Conservation (phyloP, 2,329 filamentous ascomycete genomes). For the Diplodia mutila region DNA sequence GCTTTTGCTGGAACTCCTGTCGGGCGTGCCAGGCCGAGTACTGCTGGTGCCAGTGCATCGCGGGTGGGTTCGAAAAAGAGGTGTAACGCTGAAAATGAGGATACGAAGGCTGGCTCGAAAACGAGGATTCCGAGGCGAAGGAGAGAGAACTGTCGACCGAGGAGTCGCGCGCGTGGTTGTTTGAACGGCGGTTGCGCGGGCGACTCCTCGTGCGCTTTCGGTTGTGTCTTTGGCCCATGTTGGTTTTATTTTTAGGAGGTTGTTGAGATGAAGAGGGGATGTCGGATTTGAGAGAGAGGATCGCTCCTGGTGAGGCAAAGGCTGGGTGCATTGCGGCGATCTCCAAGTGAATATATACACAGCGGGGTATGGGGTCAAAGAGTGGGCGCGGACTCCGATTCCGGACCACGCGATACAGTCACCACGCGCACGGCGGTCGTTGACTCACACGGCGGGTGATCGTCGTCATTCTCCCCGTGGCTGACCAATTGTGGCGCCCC, state of each 20-base stretch:
- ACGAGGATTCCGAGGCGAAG: slow-evolving; percentile 33
- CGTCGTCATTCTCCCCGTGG: slow-evolving; percentile 12
- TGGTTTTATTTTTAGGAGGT: background rate
- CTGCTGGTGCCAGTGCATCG: slow-evolving; percentile 43
- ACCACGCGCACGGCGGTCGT: background rate
- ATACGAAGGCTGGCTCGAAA: slow-evolving; percentile 39
- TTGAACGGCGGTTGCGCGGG: slow-evolving; percentile 43
- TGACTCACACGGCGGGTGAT: slow-evolving; percentile 17
- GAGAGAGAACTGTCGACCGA: slow-evolving; percentile 13
- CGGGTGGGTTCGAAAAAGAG: slow-evolving; percentile 27
- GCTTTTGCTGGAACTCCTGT: slow-evolving; percentile 31
- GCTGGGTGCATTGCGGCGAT: background rate
- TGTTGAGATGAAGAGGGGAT: background rate
- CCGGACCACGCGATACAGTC: slow-evolving; percentile 22
- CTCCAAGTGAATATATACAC: background rate
- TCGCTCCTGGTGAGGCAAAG: slow-evolving; percentile 4
- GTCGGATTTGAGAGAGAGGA: background rate
- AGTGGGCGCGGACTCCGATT: slow-evolving; percentile 1
- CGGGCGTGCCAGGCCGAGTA: slow-evolving; percentile 44
- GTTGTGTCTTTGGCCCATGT: slow-evolving; percentile 51
- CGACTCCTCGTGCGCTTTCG: slow-evolving; percentile 49
- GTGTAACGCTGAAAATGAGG: slow-evolving; percentile 30
- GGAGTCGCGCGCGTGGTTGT: slow-evolving; percentile 28
- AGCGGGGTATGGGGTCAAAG: slow-evolving; percentile 3
- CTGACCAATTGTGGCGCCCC: slow-evolving; percentile 7